Conservation (phyloP, 2,329 filamentous ascomycete genomes). For the Fusarium liriodendri region DNA sequence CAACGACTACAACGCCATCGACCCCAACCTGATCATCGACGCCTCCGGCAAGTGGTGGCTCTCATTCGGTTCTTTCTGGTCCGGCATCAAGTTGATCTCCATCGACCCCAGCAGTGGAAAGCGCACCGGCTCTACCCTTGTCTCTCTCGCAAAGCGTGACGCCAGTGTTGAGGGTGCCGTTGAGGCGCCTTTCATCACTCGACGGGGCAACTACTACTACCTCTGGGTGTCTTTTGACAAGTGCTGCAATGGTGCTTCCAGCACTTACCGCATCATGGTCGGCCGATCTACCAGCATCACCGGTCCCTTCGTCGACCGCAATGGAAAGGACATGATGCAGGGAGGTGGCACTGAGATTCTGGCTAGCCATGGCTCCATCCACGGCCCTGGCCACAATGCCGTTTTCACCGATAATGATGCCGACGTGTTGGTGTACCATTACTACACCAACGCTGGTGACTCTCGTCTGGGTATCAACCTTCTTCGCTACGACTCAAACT, state of each 20-base stretch:
- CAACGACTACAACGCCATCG: conserved; percentile 46
- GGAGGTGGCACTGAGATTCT: conserved; percentile 47
- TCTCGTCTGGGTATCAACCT: conserved; percentile 47
- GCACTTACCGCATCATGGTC: conserved; percentile 49
- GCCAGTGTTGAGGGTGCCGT: conserved; percentile 36
- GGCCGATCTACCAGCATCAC: conserved; percentile 45
- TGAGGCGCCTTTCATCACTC: conserved; percentile 47
- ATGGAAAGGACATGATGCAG: conserved; percentile 40
- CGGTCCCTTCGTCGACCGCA: conserved; percentile 44
- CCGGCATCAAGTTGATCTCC: conserved; percentile 46
- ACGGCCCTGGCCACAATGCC: conserved; percentile 47
- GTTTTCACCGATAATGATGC: conserved; percentile 47
- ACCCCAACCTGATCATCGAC: conserved; percentile 45
- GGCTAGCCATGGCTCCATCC: conserved; percentile 43
- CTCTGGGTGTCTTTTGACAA: conserved; percentile 49
- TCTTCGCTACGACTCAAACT: conserved; percentile 43
- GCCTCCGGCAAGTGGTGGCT: conserved; percentile 46
- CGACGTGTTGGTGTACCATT: conserved; percentile 48
- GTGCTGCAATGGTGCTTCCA: conserved; percentile 45
- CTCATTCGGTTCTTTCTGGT: conserved; percentile 48
- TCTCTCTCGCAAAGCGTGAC: conserved; percentile 42
- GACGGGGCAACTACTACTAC: conserved; percentile 46
- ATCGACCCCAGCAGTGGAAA: conserved; percentile 43
- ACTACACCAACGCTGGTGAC: conserved; percentile 41
- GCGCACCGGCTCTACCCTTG: conserved; percentile 32